phyloP scores from a whole-genome alignment of 1,284 basidiomycete species.

The Trichosporon inkin region DNA sequence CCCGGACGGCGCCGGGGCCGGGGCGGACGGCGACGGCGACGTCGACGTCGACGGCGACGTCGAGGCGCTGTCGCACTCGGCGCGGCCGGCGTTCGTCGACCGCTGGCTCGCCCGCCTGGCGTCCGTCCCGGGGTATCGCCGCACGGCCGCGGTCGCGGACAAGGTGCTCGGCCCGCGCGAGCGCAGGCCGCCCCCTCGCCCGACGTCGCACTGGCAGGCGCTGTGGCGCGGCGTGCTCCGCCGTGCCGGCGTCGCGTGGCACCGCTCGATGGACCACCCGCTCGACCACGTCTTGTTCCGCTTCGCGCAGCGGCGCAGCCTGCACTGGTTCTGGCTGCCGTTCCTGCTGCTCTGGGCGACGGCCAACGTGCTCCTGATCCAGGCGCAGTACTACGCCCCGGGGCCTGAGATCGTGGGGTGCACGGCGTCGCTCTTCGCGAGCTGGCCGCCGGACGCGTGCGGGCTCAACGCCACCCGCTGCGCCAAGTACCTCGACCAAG shows the following conservation, averaged over 20 bases:
- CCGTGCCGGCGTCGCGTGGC: not conserved
- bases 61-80: not conserved
- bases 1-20: no score
- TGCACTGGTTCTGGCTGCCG: constrained; percentile 19
- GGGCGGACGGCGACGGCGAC: not conserved
- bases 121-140: not conserved
- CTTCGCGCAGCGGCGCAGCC: not conserved
- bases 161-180: constrained; percentile 15
- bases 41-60: not conserved
- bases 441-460: constrained; percentile 45
- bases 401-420: constrained; percentile 31
- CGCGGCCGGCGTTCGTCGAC: not conserved
- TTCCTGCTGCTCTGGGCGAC: constrained; percentile 34
- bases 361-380: constrained; percentile 35
- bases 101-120: not conserved
- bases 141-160: not conserved
- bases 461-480: constrained; percentile 37
- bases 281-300: constrained; percentile 12
- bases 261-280: not conserved
- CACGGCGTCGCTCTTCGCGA: constrained; percentile 32
- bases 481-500: constrained; percentile 19
- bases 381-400: constrained; percentile 39
- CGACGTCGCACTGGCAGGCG: not conserved
- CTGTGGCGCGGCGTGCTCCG: not conserved
- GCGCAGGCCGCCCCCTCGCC: not conserved